Evolutionary conservation across 768 basidiomycete genomes (phyloP), one percentile per base, ranked within the genome.

Genomic region (Macrolepiota fuliginosa): DNA sequence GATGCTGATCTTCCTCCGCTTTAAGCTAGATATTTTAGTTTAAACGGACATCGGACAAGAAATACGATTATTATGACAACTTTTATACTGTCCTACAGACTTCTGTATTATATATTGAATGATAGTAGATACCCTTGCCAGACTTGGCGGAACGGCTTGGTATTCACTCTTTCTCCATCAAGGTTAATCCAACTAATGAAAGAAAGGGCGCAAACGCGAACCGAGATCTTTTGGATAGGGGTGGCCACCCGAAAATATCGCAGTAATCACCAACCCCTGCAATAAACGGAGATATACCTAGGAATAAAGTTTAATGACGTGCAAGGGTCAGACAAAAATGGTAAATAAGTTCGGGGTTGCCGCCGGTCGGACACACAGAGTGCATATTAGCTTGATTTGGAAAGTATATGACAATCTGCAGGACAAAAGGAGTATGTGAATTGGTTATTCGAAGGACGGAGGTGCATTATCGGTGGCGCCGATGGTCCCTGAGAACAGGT

Each of bases 1-100:
- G 36, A 40, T 22, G 12, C 19, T 11, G 49, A 54, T 42, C 35
- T 58, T 58, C 58, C 55, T 15, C 55, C 58, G 22, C 51, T 61
- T 32, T 63, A 39, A 59, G 25, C 32, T 50, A 24, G 56, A 40
- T 17, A n/a, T 19, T 19, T 39, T 3, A 15, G 24, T 49, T 12
- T 12, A 27, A 27, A 49, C 7, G 13, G 22, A 25, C 13, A 24
- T 27, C 47, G 25, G 47, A 27, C 1, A 22, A 15, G 19, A 12
- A 9, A 49, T 49, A 25, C 24, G 12, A 24, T 49, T 13, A 17
- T 45, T 22, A 10, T 24, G 47, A 24, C 47, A 12, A 27, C 12
- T 49, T 49, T 49, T 22, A 45, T 19, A 42, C 15, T 42, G 7
- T 45, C 17, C 3, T 15, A 19, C 29, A 32, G 7, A 32, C 29